phyloP scores from a whole-genome alignment of 176 grass and related monocot species.

The Poa annua region DNA sequence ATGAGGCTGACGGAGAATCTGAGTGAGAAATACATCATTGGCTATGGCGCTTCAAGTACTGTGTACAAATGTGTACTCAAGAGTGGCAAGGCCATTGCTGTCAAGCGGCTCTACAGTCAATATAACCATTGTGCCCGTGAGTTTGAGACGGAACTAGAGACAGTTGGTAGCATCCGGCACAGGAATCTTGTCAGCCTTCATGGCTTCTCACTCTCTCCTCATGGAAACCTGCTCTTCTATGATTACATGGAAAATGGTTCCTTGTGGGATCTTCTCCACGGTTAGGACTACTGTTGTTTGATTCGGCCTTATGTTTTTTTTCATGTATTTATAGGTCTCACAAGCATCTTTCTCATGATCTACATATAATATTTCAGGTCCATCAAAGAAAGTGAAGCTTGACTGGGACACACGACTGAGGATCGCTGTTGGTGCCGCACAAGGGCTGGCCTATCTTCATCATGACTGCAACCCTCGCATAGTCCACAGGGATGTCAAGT shows the following conservation, averaged over 20 bases:
- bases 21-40: slow-evolving; percentile 95
- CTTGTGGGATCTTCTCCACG: slow-evolving; percentile 98
- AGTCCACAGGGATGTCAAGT: slow-evolving; percentile 93
- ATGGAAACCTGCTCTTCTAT: slow-evolving; percentile 98
- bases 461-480: slow-evolving; percentile 97
- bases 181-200: slow-evolving; percentile 92
- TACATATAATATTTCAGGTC: slow-evolving; percentile 50
- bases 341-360: neutral
- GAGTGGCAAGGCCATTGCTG: slow-evolving; percentile 79
- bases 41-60: slow-evolving; percentile 94
- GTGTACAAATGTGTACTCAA: slow-evolving; percentile 93
- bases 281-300: slow-evolving; percentile 34
- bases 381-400: slow-evolving; percentile 97
- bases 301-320: neutral
- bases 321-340: neutral
- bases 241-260: slow-evolving; percentile 99
- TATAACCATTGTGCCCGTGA: slow-evolving; percentile 73
- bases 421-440: slow-evolving; percentile 81
- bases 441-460: slow-evolving; percentile 94
- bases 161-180: slow-evolving; percentile 84
- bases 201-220: slow-evolving; percentile 86
- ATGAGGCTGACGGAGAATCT: slow-evolving; percentile 97
- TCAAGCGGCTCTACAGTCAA: slow-evolving; percentile 95
- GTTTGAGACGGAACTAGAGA: slow-evolving; percentile 96
- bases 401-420: slow-evolving; percentile 91